These are phyloP conservation scores for Ophiostoma quercus DNA, from an alignment of 2,329 filamentous ascomycete species.

Conservation along the genomic window DNA sequence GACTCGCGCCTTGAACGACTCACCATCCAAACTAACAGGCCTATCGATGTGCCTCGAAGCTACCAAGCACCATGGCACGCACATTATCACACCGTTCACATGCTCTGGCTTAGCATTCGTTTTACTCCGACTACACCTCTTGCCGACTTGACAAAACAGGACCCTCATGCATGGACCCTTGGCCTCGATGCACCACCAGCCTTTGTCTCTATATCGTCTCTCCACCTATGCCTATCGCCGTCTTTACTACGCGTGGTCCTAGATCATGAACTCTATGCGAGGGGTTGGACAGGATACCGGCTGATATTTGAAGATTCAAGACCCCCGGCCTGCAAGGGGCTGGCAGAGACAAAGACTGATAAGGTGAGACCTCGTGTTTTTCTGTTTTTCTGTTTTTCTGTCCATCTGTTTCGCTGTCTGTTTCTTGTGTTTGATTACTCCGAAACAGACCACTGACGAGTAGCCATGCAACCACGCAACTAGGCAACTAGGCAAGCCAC, in stretches of 20 bases:
- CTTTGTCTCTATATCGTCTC: not conserved
- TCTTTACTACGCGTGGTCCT: not conserved
- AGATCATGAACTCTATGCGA: not conserved
- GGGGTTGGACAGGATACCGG: not conserved
- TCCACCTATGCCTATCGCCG: not conserved
- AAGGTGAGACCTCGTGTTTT: constrained; percentile 6
- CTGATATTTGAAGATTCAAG: not conserved
- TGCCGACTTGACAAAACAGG: not conserved
- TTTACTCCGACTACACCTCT: not conserved
- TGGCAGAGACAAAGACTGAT: not conserved
- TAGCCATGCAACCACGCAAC: not conserved
- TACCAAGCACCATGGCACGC: too few species aligned
- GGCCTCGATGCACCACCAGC: not conserved
- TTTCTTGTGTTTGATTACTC: not conserved
- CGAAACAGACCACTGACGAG: not conserved
- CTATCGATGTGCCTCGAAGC: too few species aligned
- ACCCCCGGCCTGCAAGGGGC: not conserved
- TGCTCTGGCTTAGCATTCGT: not conserved
- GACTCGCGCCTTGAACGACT: not conserved
- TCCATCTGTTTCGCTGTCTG: not conserved
- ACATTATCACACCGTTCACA: not conserved
- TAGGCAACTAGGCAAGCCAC: not conserved
- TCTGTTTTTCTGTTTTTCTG: not conserved
- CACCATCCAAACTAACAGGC: too few species aligned
- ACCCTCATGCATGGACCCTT: not conserved